Base-by-base conservation (phyloP, 1,284 basidiomycete species). In the Pseudozyma pruni region DNA sequence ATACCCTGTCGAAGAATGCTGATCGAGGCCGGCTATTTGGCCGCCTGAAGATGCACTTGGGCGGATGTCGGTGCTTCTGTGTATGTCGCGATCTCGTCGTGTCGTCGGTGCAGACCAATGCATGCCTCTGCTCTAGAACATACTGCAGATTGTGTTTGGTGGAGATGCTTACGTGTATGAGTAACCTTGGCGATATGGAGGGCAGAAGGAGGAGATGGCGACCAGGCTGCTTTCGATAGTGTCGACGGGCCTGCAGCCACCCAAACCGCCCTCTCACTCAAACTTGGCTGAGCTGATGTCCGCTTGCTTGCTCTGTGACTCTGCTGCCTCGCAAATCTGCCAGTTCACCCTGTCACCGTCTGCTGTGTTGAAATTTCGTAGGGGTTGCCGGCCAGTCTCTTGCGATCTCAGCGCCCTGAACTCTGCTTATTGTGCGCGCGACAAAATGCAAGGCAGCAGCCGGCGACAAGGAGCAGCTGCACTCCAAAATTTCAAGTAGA, bases 121-220 rank as follows among this genome's bases (percentile, higher is more conserved):
- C 23, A 7, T 35, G 31, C 13, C 3, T 23, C 8, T 35, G 31
- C 38, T 3, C 11, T 32, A 20, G 34, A 38, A 43, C 42, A 25
- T 43, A 44, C 50, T 48, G 33, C 46, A 25, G 20, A 17, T 23
- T n/a, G 49, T 20, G 17, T 27, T 20, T 55, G 56, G 47, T 55
- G 56, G 43, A 55, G 62, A 59, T 51, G 62, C 62, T 66, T 66
- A 66, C 62, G 56, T 66, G 51, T 55, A 47, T 59, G 56, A 66
- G 64, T 57, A 45, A 67, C 64, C 64, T 68, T 68, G 64, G 62
- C 64, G 64, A 68, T 68, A 68, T 68, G 64, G 64, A 68, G 64
- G 52, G 42, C 41, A 54, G 54, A 55, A 60, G 50, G 53, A 66
- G 55, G 56, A 55, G 47, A 27, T 47, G 47, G 27, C 46, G 32